Evolutionary conservation across 2,329 filamentous ascomycete genomes (phyloP).

Genomic region (Stemphylium vesicarium): DNA sequence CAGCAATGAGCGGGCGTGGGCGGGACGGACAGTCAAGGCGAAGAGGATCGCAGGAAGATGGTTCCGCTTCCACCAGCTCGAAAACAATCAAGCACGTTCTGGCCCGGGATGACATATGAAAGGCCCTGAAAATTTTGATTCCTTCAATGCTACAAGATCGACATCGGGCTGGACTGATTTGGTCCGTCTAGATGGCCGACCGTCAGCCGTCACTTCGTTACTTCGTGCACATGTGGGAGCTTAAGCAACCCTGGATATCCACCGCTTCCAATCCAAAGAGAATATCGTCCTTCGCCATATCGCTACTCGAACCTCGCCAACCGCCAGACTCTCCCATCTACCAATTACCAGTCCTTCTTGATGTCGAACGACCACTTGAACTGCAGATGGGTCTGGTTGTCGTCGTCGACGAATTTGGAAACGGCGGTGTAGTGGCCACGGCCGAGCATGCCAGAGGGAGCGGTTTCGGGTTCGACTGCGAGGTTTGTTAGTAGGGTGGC

Average conservation of each 20-base stretch:
- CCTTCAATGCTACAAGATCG: constrained; percentile 8
- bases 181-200: constrained; percentile 22
- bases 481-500: constrained; percentile 13
- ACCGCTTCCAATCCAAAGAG: constrained; percentile 16
- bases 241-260: constrained; percentile 23
- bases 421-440: constrained; percentile 89
- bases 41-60: constrained; percentile 54
- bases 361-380: constrained; percentile 99
- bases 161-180: constrained; percentile 14
- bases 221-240: constrained; percentile 24
- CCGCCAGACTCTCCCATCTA: background rate
- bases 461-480: constrained; percentile 86
- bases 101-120: constrained; percentile 15
- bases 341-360: constrained; percentile 85
- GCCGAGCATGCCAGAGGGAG: constrained; percentile 86
- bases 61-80: constrained; percentile 45
- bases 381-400: constrained; percentile 85
- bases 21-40: constrained; percentile 55
- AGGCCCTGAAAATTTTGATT: constrained; percentile 14
- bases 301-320: constrained; percentile 7
- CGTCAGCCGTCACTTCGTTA: constrained; percentile 37
- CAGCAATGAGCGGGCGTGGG: constrained; percentile 50
- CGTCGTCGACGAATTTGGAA: constrained; percentile 94
- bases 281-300: constrained; percentile 14
- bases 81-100: constrained; percentile 6